Conservation (phyloP, 2,329 filamentous ascomycete genomes). For the Aspergillus hiratsukae region DNA sequence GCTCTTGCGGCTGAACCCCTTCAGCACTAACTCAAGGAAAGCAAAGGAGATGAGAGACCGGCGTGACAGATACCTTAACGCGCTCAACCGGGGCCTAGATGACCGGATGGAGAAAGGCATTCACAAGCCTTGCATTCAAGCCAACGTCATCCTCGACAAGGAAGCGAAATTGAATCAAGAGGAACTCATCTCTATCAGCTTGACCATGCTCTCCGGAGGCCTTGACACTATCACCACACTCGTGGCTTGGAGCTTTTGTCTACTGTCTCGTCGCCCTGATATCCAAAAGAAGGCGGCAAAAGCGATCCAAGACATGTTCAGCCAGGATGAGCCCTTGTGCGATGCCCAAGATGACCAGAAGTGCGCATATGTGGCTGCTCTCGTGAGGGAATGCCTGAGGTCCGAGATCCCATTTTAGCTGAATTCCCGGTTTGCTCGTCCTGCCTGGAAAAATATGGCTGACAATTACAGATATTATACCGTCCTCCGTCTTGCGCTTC, state of each 20-base stretch:
- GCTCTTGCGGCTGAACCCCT: slow-evolving; percentile 62
- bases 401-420: slow-evolving; percentile 18
- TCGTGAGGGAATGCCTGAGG: slow-evolving; percentile 59
- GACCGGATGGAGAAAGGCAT: slow-evolving; percentile 57
- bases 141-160: slow-evolving; percentile 61
- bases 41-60: slow-evolving; percentile 58
- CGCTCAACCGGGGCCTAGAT: slow-evolving; percentile 56
- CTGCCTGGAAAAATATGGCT: not conserved
- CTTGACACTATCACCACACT: slow-evolving; percentile 64
- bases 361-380: slow-evolving; percentile 59
- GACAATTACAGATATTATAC: slow-evolving; percentile 50
- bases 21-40: slow-evolving; percentile 54
- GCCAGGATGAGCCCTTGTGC: slow-evolving; percentile 52
- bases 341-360: slow-evolving; percentile 60
- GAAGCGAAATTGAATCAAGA: slow-evolving; percentile 59
- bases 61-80: slow-evolving; percentile 57
- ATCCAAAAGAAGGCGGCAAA: slow-evolving; percentile 57
- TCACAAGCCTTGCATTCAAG: slow-evolving; percentile 62
- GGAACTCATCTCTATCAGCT: slow-evolving; percentile 61
- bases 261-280: slow-evolving; percentile 56
- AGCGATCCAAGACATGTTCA: slow-evolving; percentile 55
- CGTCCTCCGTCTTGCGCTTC: slow-evolving; percentile 59
- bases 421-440: not conserved
- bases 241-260: slow-evolving; percentile 60
- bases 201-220: slow-evolving; percentile 65